A percentile compares a stretch with the other conserved stretches of the same genome.
phyloP scores from a whole-genome alignment of 805 yeast genomes.

The Schwanniomyces pseudopolymorphus region DNA sequence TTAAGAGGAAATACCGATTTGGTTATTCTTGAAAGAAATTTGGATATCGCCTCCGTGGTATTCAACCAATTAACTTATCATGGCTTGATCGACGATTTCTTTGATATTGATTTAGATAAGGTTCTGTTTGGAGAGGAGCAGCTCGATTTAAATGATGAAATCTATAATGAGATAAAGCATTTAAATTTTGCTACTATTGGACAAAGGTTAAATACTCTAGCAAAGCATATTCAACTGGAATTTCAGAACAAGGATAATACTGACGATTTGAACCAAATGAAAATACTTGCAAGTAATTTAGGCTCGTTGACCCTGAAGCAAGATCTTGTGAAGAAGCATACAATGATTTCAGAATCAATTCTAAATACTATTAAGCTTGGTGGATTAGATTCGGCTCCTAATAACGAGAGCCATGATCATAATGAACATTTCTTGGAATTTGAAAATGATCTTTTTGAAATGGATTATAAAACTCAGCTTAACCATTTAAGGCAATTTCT shows the following conservation, averaged over 20 bases:
- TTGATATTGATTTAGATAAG: slow-evolving; percentile 48
- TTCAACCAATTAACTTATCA: slow-evolving; percentile 76
- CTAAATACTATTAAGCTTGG: slow-evolving; percentile 43
- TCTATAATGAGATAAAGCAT: slow-evolving; percentile 54
- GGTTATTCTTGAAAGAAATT: slow-evolving; percentile 73
- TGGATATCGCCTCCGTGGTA: slow-evolving; percentile 71
- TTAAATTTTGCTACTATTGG: slow-evolving; percentile 83
- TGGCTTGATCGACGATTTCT: slow-evolving; percentile 77
- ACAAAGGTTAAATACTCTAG: slow-evolving; percentile 62
- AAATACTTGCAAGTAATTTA: slow-evolving; percentile 67
- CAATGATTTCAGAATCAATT: slow-evolving; percentile 67
- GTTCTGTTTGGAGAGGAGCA: slow-evolving; percentile 16
- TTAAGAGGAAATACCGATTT: slow-evolving; percentile 61
- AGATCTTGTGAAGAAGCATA: slow-evolving; percentile 67
- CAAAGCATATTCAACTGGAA: slow-evolving; percentile 66
- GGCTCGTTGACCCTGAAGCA: slow-evolving; percentile 68
- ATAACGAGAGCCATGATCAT: slow-evolving; percentile 19
- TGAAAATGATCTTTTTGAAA: slow-evolving; percentile 66
- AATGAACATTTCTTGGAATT: slow-evolving; percentile 53
- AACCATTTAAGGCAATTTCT: slow-evolving; percentile 38
- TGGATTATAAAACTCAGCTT: slow-evolving; percentile 35
- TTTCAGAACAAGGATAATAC: slow-evolving; percentile 35
- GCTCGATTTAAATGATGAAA: slow-evolving; percentile 42
- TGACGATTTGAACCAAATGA: slow-evolving; percentile 48
- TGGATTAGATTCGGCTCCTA: slow-evolving; percentile 6